phyloP scores from a whole-genome alignment of 352 stramenopile genomes.

The Globisporangium nodosum region DNA sequence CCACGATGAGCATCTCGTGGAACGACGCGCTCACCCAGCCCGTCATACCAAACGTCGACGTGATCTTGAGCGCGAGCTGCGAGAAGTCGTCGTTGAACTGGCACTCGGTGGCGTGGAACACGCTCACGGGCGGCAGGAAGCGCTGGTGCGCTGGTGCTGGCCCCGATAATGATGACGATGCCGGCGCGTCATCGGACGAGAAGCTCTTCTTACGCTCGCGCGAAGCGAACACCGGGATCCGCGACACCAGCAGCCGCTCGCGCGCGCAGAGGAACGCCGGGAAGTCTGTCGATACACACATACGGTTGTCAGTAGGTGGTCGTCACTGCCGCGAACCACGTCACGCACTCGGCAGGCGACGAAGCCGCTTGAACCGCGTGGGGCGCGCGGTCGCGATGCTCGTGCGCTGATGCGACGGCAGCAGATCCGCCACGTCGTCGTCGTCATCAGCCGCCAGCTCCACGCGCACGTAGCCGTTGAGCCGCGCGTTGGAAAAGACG shows the following conservation, averaged over 20 bases:
- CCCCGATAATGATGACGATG: neutral
- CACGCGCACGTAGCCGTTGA: slow-evolving; percentile 69
- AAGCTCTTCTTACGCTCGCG: slow-evolving; percentile 7
- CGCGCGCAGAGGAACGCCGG: slow-evolving; percentile 52
- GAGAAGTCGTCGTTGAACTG: slow-evolving; percentile 70
- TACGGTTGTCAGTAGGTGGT: too few species aligned
- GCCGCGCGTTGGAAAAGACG: slow-evolving; percentile 63
- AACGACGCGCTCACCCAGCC: slow-evolving; percentile 71
- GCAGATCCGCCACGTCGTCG: neutral
- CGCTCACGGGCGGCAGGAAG: slow-evolving; percentile 54
- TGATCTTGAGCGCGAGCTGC: slow-evolving; percentile 60
- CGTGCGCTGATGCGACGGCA: slow-evolving; percentile 25
- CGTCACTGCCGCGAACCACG: neutral
- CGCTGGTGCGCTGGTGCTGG: slow-evolving; percentile 23
- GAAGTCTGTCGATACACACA: slow-evolving; percentile 31
- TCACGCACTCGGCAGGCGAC: slow-evolving; percentile 43
- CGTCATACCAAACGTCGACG: slow-evolving; percentile 47
- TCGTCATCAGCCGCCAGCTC: slow-evolving; percentile 32
- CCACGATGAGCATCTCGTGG: slow-evolving; percentile 34
- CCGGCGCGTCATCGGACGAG: slow-evolving; percentile 13
- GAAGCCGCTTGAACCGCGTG: slow-evolving; percentile 44
- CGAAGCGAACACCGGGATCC: slow-evolving; percentile 41
- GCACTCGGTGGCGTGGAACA: slow-evolving; percentile 64
- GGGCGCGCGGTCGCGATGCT: slow-evolving; percentile 16
- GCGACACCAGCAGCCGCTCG: slow-evolving; percentile 42